Evolutionary conservation across 352 stramenopile genomes (phyloP), one percentile per base, ranked within the genome.

Genomic region (Halophytophthora polymorphica): DNA sequence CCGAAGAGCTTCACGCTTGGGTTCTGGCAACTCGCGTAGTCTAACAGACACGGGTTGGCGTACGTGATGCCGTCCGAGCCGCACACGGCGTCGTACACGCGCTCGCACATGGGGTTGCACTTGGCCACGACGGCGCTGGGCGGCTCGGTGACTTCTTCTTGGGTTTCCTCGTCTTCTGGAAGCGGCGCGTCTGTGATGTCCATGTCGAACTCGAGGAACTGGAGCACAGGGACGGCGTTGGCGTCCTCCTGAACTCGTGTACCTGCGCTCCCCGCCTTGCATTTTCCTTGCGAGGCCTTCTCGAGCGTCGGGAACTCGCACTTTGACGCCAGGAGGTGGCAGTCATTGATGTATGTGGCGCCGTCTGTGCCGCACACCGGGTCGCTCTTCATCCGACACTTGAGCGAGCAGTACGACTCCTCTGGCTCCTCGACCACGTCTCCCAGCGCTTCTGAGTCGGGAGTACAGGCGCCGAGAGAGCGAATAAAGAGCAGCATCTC

Each of bases 51-150:
- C 39, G 56, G 19, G 39, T 83, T 90, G 2, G 65, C 63, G 66
- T 88, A 90, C 7, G 80, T 90, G 19, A 79, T 42, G 6, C 62
- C 62, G 50, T 90, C 71, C 0, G 77, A 87, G 17, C 80, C 77
- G 25, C 80, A 90, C 17, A 90, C 56, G 1, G 73, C 69, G 7
- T 69, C 55, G 53, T 78, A 88, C 4, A 66, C 22, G 2, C 59
- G 64, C 0, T 67, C 57, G 15, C 77, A 88, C 54, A 76, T 71
- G 10, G 59, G 48, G 28, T 81, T 83, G 33, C 71, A 85, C 31
- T 79, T 77, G n/a, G 56, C n/a, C 4, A 31, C 25, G 25, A 31
- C 25, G 12, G 6, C 13, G 53, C 21, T 12, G 45, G n/a, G 17
- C 40, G 39, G 2, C 31, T 45, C 2, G 40, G 33, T 18, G 29